These are phyloP conservation scores for Chlorophyllum brunneum DNA, from an alignment of 768 basidiomycete genomes.

Conservation along the genomic window DNA sequence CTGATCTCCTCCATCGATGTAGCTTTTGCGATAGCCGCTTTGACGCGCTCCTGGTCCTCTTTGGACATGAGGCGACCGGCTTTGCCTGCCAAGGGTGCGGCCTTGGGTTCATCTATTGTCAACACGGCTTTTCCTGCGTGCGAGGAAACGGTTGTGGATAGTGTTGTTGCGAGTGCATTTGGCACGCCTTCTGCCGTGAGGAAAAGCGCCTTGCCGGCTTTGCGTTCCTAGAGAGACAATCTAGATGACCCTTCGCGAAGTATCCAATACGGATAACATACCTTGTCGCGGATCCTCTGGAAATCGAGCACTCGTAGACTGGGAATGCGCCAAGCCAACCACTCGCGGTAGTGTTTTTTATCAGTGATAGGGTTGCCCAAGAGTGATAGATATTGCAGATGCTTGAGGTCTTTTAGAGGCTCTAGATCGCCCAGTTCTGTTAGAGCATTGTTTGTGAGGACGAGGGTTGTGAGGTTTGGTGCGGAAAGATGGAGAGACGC, in stretches of 20 bases:
- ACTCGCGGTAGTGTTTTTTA: conserved; percentile 96
- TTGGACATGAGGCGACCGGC: conserved; percentile 88
- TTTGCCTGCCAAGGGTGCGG: conserved; percentile 50
- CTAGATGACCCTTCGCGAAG: conserved; percentile 6
- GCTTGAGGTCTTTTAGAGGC: conserved; percentile 70
- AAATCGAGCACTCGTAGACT: conserved; percentile 91
- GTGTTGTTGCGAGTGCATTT: conserved; percentile 75
- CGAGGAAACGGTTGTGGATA: conserved; percentile 70
- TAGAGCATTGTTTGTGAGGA: conserved; percentile 82
- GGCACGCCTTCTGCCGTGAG: conserved; percentile 74
- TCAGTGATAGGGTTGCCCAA: conserved; percentile 83
- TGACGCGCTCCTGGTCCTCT: conserved; percentile 86
- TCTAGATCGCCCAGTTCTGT: conserved; percentile 82
- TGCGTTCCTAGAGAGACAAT: conserved; percentile 65
- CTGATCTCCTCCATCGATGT: conserved; percentile 88
- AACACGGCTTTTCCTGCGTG: conserved; percentile 57
- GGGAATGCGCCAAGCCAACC: conserved; percentile 87
- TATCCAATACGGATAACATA: conserved; percentile 46
- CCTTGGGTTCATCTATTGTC: conserved; percentile 78
- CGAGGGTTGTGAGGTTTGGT: conserved; percentile 79
- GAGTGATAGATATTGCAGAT: conserved; percentile 72
- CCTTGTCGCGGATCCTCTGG: conserved; percentile 92
- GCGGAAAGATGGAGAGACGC: conserved; percentile 77
- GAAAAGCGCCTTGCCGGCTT: conserved; percentile 71
- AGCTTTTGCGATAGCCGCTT: conserved; percentile 85